These are phyloP conservation scores for Torulaspora maleeae DNA, from an alignment of 805 yeast genomes.

Conservation along the genomic window DNA sequence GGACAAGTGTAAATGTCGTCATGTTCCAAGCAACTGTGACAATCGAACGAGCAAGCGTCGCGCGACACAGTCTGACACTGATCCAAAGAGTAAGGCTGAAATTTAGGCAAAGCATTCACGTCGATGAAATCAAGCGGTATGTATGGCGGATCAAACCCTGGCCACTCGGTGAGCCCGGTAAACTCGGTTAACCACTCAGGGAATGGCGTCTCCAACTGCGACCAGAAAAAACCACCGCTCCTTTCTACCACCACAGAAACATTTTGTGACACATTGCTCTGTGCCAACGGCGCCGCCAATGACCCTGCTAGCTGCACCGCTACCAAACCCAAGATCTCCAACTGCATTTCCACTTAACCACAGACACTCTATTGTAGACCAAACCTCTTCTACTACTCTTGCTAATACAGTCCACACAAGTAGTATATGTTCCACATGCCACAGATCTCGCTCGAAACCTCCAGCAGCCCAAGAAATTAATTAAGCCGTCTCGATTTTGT, in stretches of 20 bases:
- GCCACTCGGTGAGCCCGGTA: conserved; percentile 78
- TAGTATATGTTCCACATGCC: neutral
- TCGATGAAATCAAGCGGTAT: conserved; percentile 73
- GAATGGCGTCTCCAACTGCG: conserved; percentile 43
- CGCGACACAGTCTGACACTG: conserved; percentile 49
- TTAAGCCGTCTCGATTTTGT: conserved; percentile 1
- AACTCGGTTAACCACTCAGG: conserved; percentile 76
- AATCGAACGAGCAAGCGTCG: conserved; percentile 75
- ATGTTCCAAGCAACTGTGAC: conserved; percentile 66
- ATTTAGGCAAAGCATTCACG: conserved; percentile 47
- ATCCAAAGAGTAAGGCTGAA: conserved; percentile 50
- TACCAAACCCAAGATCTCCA: neutral
- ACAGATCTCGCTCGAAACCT: neutral
- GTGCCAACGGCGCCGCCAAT: neutral
- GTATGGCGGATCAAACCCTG: conserved; percentile 82
- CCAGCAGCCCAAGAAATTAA: neutral
- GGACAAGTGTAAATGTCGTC: conserved; percentile 79
- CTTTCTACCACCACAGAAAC: neutral
- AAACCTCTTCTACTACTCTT: neutral
- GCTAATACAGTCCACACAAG: neutral
- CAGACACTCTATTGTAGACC: neutral
- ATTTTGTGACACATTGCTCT: neutral
- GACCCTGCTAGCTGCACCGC: neutral
- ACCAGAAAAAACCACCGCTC: neutral
- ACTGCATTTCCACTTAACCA: neutral